Base-by-base conservation (phyloP, 2,329 filamentous ascomycete genomes). In the Apiospora arundinis region DNA sequence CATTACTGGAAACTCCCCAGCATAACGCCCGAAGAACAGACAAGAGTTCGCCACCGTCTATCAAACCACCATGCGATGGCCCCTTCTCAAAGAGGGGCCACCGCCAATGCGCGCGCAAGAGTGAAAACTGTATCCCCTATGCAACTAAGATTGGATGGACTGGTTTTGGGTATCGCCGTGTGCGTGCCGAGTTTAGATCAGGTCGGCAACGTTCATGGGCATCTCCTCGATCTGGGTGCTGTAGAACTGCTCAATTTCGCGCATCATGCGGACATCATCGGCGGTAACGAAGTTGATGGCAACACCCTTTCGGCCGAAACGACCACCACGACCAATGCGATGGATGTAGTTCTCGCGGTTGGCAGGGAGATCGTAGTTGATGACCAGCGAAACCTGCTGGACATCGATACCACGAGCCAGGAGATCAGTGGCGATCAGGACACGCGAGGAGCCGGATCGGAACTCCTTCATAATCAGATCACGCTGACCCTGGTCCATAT, bases 261-360 rank as follows among this genome's bases (percentile, higher is more conserved):
- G 92, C 94, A 99, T 97, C 94, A 99, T 98, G 85, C 95, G 95
- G 81, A 99, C 96, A 86, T 99, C 96, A 78, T 99, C 96, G 80
- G 95, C 94, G 74, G 95, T 98, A 84, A 99, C 96, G 84, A 99
- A 99, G 94, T 99, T 99, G 91, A 99, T 99, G 81, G 96, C 96
- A 84, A 99, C 96, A 92, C 96, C 96, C 92, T 99, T 99, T 86
- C 96, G 95, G 86, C 96, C 96, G 89, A 99, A 99, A 89, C 96
- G 95, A 88, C 96, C 96, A 88, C 95, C 95, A 92, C 96, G 95
- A 91, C 96, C 96, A 82, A 99, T 99, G 84, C 96, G 93, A 88
- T 99, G 96, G 82, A 99, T 99, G 91, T 99, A 99, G 91, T 98
- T 99, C 89, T 99, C 96, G 81, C 95, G 95, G 91, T 98, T 98